Base-by-base conservation (phyloP, 805 yeast genomes). In the Saccharomycopsis vini region DNA sequence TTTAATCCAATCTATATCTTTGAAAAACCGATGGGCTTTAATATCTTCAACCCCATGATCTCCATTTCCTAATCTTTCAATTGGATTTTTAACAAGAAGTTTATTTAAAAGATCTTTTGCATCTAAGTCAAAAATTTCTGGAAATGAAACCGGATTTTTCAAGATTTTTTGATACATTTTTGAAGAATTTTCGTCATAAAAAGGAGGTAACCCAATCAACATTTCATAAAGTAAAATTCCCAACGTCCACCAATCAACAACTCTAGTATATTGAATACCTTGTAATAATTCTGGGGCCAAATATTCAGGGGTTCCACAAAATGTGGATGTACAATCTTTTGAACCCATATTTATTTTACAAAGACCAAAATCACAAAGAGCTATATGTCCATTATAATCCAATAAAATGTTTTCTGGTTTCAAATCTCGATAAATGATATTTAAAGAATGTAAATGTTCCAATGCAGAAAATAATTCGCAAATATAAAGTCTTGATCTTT, bases 231-330 rank as follows among this genome's bases (percentile, higher is more conserved):
- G 68, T 43, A 90, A 68, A n/a, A 89, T 88, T 33, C 98, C 98
- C 54, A 90, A 69, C 1, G 98, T 90, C 98, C 98, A 90, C 89
- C 95, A 90, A 63, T 90, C 98, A 19, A 92, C 97, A 9, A 83
- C 82, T 60, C 95, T 79, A 2, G 97, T 87, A 62, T 90, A 90
- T 1, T 97, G 97, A 59, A 85, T 88, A 39, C 94, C 94, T 54
- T 88, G 67, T 40, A 90, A 68, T 53, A 90, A 68, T 63, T 92
- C 98, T 1, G 98, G 98, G 1, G 97, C 96, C 52, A 90, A 69
- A 62, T 92, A 92, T 62, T 92, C 97, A 0, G 97, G 97, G 0
- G 98, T 92, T 33, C 98, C 98, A 64, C 98, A 92, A 61, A 90
- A 90, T 0, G 98, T 92, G 55, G 81, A 82, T 1, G 87, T 81